Conservation (phyloP, 345 rosid species). For the Brassica cretica region DNA sequence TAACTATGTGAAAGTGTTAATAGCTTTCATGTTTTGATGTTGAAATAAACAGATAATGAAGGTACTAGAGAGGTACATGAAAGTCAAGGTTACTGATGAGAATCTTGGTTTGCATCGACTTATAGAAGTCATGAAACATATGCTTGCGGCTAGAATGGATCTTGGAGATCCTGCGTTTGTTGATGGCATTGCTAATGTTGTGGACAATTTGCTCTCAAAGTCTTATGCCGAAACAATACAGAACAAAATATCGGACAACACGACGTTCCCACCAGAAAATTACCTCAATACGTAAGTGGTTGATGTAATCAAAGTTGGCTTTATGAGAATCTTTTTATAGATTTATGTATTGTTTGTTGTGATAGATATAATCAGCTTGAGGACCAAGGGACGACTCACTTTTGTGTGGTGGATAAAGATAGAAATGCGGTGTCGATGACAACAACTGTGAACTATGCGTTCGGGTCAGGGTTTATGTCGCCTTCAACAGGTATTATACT, state of each 20-base stretch:
- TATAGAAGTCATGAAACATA: constrained; percentile 84
- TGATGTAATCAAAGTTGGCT: not conserved
- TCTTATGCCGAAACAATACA: constrained; percentile 57
- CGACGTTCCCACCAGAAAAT: constrained; percentile 75
- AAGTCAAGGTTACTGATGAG: constrained; percentile 47
- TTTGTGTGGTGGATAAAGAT: constrained; percentile 72
- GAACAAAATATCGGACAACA: constrained; percentile 57
- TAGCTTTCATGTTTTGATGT: constrained; percentile 15
- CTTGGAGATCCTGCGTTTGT: constrained; percentile 76
- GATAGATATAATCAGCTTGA: constrained; percentile 77
- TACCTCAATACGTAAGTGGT: constrained; percentile 57
- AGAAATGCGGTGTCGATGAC: constrained; percentile 88
- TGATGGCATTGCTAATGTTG: constrained; percentile 31
- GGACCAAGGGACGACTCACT: constrained; percentile 88
- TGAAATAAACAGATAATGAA: constrained; percentile 54
- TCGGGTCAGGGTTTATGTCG: constrained; percentile 77
- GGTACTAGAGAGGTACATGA: constrained; percentile 62
- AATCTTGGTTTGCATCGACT: constrained; percentile 61
- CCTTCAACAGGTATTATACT: constrained; percentile 73
- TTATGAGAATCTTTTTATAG: not conserved
- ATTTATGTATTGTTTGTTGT: constrained; percentile 2
- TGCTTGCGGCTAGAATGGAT: constrained; percentile 81
- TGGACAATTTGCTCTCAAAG: constrained; percentile 62
- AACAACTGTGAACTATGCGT: constrained; percentile 60
- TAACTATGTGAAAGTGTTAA: not conserved